A percentile compares a stretch with the other conserved stretches of the same genome.
Conservation (phyloP, 78 protist species). For the Guillardia theta region DNA sequence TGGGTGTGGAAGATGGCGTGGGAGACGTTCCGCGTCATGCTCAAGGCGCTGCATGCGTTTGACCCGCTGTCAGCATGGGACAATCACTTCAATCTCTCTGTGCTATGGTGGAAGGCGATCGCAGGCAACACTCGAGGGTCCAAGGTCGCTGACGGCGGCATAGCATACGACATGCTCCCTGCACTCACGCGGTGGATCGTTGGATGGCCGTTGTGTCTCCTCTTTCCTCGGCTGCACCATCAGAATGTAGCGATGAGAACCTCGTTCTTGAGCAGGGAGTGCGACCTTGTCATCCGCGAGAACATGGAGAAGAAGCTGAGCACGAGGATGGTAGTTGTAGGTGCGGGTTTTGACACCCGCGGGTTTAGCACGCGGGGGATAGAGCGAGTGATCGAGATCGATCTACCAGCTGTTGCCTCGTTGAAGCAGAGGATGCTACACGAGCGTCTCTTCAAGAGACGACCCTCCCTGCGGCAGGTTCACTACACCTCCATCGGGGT, state of each 20-base stretch:
- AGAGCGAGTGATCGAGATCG: constrained; percentile 36
- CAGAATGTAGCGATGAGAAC: not conserved
- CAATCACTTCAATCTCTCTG: not conserved
- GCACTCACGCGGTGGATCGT: not conserved
- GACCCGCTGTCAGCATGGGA: not conserved
- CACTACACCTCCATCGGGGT: not conserved
- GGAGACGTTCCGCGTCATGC: not conserved
- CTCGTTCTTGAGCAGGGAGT: not conserved
- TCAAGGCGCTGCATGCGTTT: not conserved
- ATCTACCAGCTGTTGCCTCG: not conserved
- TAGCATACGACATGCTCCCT: constrained; percentile 30
- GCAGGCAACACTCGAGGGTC: not conserved
- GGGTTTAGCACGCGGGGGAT: not conserved
- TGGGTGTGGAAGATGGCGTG: constrained; percentile 33
- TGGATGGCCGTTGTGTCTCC: not conserved
- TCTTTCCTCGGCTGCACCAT: constrained; percentile 43
- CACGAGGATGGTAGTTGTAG: not conserved
- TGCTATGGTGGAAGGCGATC: constrained; percentile 35
- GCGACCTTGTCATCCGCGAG: not conserved
- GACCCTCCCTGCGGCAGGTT: not conserved
- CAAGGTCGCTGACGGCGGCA: not conserved
- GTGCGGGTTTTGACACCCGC: constrained; percentile 39
- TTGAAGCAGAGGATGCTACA: not conserved
- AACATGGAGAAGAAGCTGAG: not conserved
- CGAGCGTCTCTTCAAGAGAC: not conserved